Evolutionary conservation across 179 eudicot genomes (phyloP), one percentile per base, ranked within the genome.

Genomic region (Patellifolia procumbens): DNA sequence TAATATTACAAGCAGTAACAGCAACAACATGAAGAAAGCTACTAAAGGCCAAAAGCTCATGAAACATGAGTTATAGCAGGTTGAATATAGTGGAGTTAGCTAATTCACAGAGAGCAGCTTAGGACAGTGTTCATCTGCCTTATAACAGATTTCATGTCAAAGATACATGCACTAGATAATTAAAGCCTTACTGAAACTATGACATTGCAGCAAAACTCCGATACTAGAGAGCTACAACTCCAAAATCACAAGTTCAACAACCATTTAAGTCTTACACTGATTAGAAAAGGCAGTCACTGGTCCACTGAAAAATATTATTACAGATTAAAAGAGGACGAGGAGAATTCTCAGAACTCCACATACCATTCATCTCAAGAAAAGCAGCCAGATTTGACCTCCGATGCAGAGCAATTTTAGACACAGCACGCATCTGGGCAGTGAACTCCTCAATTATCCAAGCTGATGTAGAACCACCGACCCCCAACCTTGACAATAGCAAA

Each of bases 371-470:
- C 83, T 94, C 98, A 72, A 96, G 88, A 79, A 94, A 96, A 72
- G 83, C 74, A 60, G 98, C 97, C 83, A 96, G 82, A 83, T 94
- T 96, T 39, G 92, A 81, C 78, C 98, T 83, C 11, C 99, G 98
- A 77, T 94, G 94, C 79, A 96, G 75, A 28, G 98, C 98, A 81
- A 96, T 91, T 90, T 88, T 94, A 76, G 99, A 91, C 71, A 96
- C 98, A 70, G 97, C 97, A 76, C 92, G 97, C 97, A 96, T 88
- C 84, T 96, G 99, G 68, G 94, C 91, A 24, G 97, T 96, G 75
- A 96, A 96, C 86, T 96, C 99, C 76, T 88, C 93, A 81, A 93
- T 82, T 80, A 96, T 90, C 96, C 98, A 96, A 67, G 94, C 86
- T 65, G 98, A 81, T 22, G 93, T 86, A 62, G 89, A 85, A 73